Conservation (phyloP, 805 yeast species). For the Lipomyces sp. region DNA sequence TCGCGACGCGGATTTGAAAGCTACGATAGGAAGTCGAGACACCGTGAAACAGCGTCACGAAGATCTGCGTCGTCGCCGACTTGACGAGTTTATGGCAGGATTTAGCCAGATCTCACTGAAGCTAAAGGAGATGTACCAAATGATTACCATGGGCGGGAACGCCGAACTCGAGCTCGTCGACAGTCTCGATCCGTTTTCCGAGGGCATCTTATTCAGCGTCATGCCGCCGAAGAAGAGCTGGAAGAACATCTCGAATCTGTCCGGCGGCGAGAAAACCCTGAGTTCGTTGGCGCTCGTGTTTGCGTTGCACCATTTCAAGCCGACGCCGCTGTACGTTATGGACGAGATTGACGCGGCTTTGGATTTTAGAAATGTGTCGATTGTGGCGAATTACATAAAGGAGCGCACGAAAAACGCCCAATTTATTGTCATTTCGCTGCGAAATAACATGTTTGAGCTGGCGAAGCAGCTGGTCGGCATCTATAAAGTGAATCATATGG, state of each 20-base stretch:
- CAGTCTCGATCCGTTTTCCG: constrained; percentile 95
- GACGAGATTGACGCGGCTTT: constrained; percentile 99
- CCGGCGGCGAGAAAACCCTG: constrained; percentile 97
- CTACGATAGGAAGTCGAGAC: constrained; percentile 66
- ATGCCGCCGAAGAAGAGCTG: constrained; percentile 99
- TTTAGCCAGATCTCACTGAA: constrained; percentile 82
- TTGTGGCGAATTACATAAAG: constrained; percentile 94
- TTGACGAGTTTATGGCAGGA: constrained; percentile 91
- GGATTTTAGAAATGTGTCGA: constrained; percentile 94
- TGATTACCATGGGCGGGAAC: constrained; percentile 99
- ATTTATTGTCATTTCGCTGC: constrained; percentile 87
- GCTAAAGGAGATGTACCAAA: constrained; percentile 93
- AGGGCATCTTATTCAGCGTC: constrained; percentile 92
- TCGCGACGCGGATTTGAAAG: constrained; percentile 64
- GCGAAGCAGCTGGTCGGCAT: constrained; percentile 94
- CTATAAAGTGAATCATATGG: constrained; percentile 84
- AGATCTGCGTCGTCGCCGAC: constrained; percentile 64
- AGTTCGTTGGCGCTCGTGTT: constrained; percentile 93
- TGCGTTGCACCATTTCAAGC: constrained; percentile 92
- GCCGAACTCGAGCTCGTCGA: constrained; percentile 96
- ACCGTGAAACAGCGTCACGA: constrained; percentile 58
- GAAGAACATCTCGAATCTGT: constrained; percentile 89
- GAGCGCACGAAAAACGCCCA: constrained; percentile 96
- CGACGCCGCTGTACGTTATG: constrained; percentile 97
- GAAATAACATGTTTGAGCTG: constrained; percentile 97